phyloP scores from a whole-genome alignment of 352 stramenopile genomes.

The Pythium brachiatum region DNA sequence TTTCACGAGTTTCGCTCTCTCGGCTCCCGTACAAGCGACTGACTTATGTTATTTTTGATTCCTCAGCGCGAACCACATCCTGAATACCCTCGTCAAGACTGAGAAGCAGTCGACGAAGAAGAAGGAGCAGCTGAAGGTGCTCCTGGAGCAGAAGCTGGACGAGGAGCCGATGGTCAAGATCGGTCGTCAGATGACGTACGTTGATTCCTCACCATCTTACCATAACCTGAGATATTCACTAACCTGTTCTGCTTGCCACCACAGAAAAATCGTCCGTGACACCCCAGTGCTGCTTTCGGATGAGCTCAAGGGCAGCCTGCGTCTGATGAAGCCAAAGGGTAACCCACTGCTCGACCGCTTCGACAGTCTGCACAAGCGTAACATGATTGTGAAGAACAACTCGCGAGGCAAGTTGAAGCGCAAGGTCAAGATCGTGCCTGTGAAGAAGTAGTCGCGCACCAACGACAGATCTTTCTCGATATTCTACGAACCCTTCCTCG shows the following conservation, averaged over 20 bases:
- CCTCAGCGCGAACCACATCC: slow-evolving; percentile 61
- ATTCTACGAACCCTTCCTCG: background rate
- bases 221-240: background rate
- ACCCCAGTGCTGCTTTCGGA: slow-evolving; percentile 74
- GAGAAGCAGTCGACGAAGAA: slow-evolving; percentile 68
- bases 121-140: slow-evolving; percentile 72
- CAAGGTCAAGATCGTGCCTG: slow-evolving; percentile 80
- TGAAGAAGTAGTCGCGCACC: slow-evolving; percentile 55
- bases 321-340: slow-evolving; percentile 77
- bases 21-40: background rate
- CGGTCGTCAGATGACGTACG: slow-evolving; percentile 71
- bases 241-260: slow-evolving; percentile 2
- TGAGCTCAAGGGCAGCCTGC: slow-evolving; percentile 78
- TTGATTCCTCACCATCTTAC: background rate
- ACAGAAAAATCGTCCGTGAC: slow-evolving; percentile 70
- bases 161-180: slow-evolving; percentile 72
- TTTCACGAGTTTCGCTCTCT: slow-evolving; percentile 12
- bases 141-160: slow-evolving; percentile 72
- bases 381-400: slow-evolving; percentile 75
- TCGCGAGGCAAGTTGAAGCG: slow-evolving; percentile 61
- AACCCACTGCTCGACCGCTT: slow-evolving; percentile 78
- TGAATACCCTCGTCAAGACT: slow-evolving; percentile 60
- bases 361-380: slow-evolving; percentile 86
- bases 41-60: slow-evolving; percentile 12
- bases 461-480: background rate